Evolutionary conservation across 805 yeast genomes (phyloP), one percentile per base, ranked within the genome.

Genomic region (Saturnispora galanensis): DNA sequence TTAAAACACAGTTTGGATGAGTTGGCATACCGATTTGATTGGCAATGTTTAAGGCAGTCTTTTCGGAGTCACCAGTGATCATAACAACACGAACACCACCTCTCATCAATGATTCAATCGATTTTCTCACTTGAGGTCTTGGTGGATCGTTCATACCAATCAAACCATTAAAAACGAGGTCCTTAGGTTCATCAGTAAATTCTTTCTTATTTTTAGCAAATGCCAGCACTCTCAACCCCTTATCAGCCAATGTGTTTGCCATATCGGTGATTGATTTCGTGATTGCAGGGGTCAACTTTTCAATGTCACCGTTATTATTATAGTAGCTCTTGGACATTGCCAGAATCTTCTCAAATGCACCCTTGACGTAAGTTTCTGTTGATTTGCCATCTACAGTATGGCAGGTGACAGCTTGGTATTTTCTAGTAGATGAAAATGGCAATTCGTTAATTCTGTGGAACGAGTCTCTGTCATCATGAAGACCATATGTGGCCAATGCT

Each of bases 61-160:
- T 79, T 50, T 88, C 95, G 32, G 86, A 75, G 62, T 89, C 97
- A 55, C 96, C 96, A 8, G 99, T 93, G 51, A 93, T 90, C 97
- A 93, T 93, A 42, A 93, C 85, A n/a, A 93, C 87, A 57, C 87
- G 95, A 35, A 93, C 98, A 37, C 97, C 96, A 50, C 97, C 96
- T 57, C 79, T 79, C 69, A 88, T 71, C 46, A 93, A 71, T 51
- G 79, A 71, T 33, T 84, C 74, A 47, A 93, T 76, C 2, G 96
- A 84, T 41, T 71, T 68, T 40, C 77, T 74, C 3, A 93, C 97
- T 50, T 82, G 79, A 9, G 89, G 83, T 57, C 98, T 77, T 46
- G 99, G 99, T 9, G 99, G 99, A 65, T 93, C 99, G 56, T 86
- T 87, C 95, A 93, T 88, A 45, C 96, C 97, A 51, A 87, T 71